Conservation (phyloP, 345 rosid species). For the Hypericum perforatum region DNA sequence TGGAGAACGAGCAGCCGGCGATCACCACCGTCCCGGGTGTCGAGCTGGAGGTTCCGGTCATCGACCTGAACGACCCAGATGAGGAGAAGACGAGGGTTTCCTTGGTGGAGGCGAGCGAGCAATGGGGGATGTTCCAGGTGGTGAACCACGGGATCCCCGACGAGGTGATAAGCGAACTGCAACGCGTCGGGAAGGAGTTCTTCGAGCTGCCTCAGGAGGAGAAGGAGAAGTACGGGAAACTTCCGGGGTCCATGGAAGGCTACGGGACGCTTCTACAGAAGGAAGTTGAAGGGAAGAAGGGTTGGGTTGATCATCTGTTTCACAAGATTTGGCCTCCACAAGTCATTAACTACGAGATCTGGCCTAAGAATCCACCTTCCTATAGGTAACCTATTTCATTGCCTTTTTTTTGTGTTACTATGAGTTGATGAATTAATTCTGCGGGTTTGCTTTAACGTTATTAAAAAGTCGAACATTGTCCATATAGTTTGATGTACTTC, state of each 20-base stretch:
- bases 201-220: slow-evolving; percentile 60
- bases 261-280: slow-evolving; percentile 55
- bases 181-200: slow-evolving; percentile 46
- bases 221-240: slow-evolving; percentile 48
- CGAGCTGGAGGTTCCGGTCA: slow-evolving; percentile 32
- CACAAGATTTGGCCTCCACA: slow-evolving; percentile 76
- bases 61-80: slow-evolving; percentile 32
- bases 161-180: slow-evolving; percentile 35
- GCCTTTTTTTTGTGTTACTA: too few relatives aligned
- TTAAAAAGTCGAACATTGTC: too few relatives aligned
- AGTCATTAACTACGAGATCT: slow-evolving; percentile 40
- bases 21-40: slow-evolving; percentile 48
- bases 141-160: slow-evolving; percentile 49
- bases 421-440: too few relatives aligned
- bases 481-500: too few relatives aligned
- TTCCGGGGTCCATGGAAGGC: slow-evolving; percentile 46
- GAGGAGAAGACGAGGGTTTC: slow-evolving; percentile 15
- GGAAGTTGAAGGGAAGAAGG: slow-evolving; percentile 44
- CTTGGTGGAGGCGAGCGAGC: slow-evolving; percentile 26
- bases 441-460: too few relatives aligned
- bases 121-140: slow-evolving; percentile 64
- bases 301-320: slow-evolving; percentile 81
- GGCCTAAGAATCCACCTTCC: slow-evolving; percentile 67
- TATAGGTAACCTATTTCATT: slow-evolving; percentile 36
- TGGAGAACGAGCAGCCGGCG: slow-evolving; percentile 62